These are phyloP conservation scores for Arthromyces matolae DNA, from an alignment of 768 basidiomycete species.

Conservation along the genomic window DNA sequence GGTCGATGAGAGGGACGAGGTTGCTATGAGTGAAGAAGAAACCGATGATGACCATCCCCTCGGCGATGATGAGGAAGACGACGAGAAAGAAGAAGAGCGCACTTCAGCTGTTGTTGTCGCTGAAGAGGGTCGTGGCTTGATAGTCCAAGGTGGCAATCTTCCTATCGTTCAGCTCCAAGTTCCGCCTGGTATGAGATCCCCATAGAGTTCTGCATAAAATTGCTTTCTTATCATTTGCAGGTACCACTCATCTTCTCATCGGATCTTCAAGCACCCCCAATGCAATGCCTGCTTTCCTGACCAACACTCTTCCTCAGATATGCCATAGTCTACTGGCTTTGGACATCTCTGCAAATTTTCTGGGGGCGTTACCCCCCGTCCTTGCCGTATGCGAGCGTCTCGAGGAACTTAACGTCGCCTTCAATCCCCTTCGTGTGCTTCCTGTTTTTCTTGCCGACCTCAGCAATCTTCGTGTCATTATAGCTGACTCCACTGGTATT, in stretches of 20 bases:
- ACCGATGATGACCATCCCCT: conserved; percentile 35
- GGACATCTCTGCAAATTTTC: conserved; percentile 88
- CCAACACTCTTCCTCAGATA: conserved; percentile 66
- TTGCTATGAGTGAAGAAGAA: conserved; percentile 31
- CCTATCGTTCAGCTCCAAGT: conserved; percentile 62
- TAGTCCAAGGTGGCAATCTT: conserved; percentile 66
- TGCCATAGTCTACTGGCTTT: conserved; percentile 79
- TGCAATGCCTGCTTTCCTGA: conserved; percentile 73
- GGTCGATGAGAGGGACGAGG: conserved; percentile 59
- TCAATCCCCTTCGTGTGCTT: conserved; percentile 88
- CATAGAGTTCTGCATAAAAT: neutral
- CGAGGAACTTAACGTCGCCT: conserved; percentile 91
- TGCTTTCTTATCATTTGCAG: conserved; percentile 37
- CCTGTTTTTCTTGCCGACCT: conserved; percentile 83
- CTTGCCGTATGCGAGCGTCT: conserved; percentile 77
- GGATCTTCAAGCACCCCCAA: conserved; percentile 78
- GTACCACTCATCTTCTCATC: conserved; percentile 90
- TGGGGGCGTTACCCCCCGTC: conserved; percentile 78
- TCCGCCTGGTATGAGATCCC: conserved; percentile 57
- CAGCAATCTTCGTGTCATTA: conserved; percentile 76
- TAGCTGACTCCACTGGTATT: conserved; percentile 89
- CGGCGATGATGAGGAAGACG: conserved; percentile 47
- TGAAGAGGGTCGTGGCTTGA: conserved; percentile 81
- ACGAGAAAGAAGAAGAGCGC: conserved; percentile 60
- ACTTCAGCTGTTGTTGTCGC: conserved; percentile 77